Evolutionary conservation across 164 flowering plant genomes (phyloP), one percentile per base, ranked within the genome.

Genomic region (Aristolochia fimbriata): DNA sequence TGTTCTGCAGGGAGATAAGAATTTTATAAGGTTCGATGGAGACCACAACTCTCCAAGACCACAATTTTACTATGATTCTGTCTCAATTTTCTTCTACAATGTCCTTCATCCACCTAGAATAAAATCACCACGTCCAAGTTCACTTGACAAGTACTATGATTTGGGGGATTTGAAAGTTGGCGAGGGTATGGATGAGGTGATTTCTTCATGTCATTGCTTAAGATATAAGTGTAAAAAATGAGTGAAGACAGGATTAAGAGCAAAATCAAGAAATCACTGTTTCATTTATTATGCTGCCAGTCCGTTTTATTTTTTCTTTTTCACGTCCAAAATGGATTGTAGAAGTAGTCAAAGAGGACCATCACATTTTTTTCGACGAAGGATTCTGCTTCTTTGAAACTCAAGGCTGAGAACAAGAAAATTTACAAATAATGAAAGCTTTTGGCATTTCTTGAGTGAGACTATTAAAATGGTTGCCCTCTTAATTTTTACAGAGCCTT

Each of bases 31-130:
- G 66, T 89, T 92, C 74, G 88, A 87, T 60, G 98, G 98, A 54
- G 98, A 92, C 71, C 98, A 92, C 79, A 92, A 89, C 75, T 85
- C 98, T 15, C 77, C 98, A 8, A 68, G 98, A 43, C 96, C 98
- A 56, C 93, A 85, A 63, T 85, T 84, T 70, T 92, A 82, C 68
- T 85, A 85, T 68, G 96, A 92, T 70, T 87, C 98, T 17, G 96
- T 92, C 41, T 85, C 91, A 61, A 89, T 85, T 65, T 92, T 92
- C 81, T 92, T 92, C 81, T 83, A 69, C 77, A 87, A 89, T 68
- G 86, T 85, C 53, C 93, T 92, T 61, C 90, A 70, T 15, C 98
- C 96, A 33, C 98, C 98, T 64, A 85, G 71, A 68, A 66, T 76
- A 60, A 63, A 88, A 68, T 74, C 86, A 62, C 67, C 75, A 48